Conservation (phyloP, 495 filamentous ascomycete genomes). For the Trichoderma parareesei region DNA sequence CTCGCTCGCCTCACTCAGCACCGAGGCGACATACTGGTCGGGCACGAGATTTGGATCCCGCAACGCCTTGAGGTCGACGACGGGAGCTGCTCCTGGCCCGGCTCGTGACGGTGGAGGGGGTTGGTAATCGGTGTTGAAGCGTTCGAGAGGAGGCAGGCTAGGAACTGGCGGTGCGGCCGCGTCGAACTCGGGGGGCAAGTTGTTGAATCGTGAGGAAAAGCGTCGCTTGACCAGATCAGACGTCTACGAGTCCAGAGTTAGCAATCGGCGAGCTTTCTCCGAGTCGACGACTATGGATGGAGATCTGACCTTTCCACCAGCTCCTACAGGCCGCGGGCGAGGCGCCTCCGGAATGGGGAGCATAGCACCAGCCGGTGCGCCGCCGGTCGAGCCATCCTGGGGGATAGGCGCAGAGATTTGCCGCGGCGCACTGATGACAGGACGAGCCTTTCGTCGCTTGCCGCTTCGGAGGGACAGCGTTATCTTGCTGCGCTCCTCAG, state of each 20-base stretch:
- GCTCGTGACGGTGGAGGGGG: conserved; percentile 39
- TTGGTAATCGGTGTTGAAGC: conserved; percentile 42
- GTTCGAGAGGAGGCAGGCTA: conserved; percentile 45
- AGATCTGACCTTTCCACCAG: conserved; percentile 31
- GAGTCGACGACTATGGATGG: no score
- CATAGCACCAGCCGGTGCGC: conserved; percentile 14
- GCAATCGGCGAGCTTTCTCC: no score
- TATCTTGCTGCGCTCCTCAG: conserved; percentile 65
- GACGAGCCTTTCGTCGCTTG: conserved; percentile 66
- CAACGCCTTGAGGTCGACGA: conserved; percentile 62
- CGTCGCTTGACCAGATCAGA: conserved; percentile 89
- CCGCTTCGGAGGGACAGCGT: conserved; percentile 61
- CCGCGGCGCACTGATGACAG: conserved; percentile 74
- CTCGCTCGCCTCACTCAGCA: conserved; percentile 88
- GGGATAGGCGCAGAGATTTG: conserved; percentile 63
- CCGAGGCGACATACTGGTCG: conserved; percentile 66
- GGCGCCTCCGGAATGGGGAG: conserved; percentile 23
- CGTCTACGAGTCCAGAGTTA: conserved; percentile 39
- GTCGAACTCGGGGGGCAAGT: conserved; percentile 58
- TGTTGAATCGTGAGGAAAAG: conserved; percentile 86
- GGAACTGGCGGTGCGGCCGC: conserved; percentile 63
- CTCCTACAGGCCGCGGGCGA: conserved; percentile 35
- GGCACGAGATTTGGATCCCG: conserved; percentile 72
- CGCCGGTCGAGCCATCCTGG: conserved; percentile 27
- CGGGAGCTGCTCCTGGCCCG: conserved; percentile 31